phyloP scores from a whole-genome alignment of 768 basidiomycete species.

The Lactarius tabidus region DNA sequence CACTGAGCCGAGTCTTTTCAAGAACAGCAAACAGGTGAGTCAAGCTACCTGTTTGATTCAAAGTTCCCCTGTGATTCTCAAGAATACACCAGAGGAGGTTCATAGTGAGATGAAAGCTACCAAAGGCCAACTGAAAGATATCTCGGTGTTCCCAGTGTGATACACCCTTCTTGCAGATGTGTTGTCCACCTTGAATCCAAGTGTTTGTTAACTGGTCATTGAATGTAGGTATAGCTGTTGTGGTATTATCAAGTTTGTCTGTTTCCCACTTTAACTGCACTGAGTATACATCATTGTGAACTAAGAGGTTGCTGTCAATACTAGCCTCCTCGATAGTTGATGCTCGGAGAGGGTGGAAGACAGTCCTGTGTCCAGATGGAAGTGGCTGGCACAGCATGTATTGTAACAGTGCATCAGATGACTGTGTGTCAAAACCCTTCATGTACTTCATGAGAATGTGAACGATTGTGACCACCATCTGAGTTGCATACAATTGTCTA shows the following conservation, averaged over 20 bases:
- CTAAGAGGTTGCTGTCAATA: background rate
- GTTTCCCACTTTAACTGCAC: background rate
- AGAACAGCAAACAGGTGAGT: background rate
- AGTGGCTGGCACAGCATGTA: background rate
- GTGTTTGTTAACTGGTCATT: constrained; percentile 1
- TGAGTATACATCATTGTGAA: background rate
- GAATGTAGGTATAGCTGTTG: background rate
- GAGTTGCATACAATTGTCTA: no score
- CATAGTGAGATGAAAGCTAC: background rate
- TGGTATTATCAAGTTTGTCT: background rate
- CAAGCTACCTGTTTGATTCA: background rate
- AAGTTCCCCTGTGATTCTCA: background rate
- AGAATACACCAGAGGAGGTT: background rate
- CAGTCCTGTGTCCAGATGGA: background rate
- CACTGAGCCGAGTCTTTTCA: background rate
- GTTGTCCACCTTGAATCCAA: background rate
- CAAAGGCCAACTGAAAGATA: background rate
- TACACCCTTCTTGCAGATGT: background rate
- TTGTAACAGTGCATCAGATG: no score
- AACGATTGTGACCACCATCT: no score
- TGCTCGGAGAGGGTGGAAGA: background rate
- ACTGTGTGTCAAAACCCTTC: no score
- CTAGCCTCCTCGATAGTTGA: background rate
- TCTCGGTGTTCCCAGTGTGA: background rate
- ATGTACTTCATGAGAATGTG: no score